These are phyloP conservation scores for Pleoardoris graminearum DNA, from an alignment of 2,329 filamentous ascomycete genomes.

Conservation along the genomic window DNA sequence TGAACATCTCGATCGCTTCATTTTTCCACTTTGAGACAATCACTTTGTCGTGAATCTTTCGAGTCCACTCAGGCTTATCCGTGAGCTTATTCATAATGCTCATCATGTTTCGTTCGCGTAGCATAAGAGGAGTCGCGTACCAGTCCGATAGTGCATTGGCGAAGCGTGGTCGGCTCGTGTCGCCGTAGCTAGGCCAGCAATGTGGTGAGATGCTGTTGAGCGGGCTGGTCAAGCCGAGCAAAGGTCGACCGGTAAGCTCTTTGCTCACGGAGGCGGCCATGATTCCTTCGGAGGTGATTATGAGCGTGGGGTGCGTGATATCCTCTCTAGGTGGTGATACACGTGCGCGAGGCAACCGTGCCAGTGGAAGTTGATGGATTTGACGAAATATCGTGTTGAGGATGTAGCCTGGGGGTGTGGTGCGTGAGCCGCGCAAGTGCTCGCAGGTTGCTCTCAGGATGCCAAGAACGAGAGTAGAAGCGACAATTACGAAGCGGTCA, in stretches of 20 bases:
- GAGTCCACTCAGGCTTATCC: conserved; percentile 47
- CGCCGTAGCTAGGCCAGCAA: neutral
- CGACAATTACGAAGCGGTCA: neutral
- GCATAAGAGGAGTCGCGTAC: neutral
- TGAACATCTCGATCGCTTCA: conserved; percentile 20
- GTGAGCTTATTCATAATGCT: conserved; percentile 47
- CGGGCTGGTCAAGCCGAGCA: neutral
- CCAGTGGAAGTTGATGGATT: no score
- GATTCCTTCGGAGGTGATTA: no score
- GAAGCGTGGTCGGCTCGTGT: neutral
- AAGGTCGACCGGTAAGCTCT: neutral
- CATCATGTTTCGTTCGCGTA: conserved; percentile 46
- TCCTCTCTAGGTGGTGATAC: no score
- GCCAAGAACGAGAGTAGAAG: no score
- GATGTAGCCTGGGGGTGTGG: no score
- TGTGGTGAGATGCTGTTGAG: neutral
- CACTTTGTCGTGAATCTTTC: conserved; percentile 44
- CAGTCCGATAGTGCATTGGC: neutral
- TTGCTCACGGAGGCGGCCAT: neutral
- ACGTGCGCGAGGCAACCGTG: no score
- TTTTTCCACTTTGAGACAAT: conserved; percentile 31
- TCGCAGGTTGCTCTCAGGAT: no score
- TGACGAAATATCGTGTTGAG: no score
- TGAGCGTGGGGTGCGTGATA: no score
- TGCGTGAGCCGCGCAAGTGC: no score